A percentile compares a stretch with the other conserved stretches of the same genome.
phyloP scores from a whole-genome alignment of 2,329 filamentous ascomycete species.

The Claviceps sorghi region DNA sequence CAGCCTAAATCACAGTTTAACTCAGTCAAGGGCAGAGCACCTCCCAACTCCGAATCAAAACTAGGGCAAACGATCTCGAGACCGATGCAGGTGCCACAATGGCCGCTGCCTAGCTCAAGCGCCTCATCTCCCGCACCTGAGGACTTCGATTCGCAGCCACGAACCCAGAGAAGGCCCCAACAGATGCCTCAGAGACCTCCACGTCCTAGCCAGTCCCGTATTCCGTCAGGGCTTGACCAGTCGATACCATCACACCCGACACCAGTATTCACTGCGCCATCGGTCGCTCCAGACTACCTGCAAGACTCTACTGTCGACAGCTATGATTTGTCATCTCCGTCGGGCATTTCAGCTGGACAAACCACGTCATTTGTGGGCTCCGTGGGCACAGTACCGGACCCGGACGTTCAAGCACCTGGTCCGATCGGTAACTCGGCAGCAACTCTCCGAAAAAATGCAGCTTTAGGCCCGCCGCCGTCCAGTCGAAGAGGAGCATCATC shows the following conservation, averaged over 20 bases:
- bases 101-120: slow-evolving; percentile 33
- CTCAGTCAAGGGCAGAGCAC: slow-evolving; percentile 9
- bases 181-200: slow-evolving; percentile 42
- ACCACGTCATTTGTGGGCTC: slow-evolving; percentile 39
- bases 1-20: slow-evolving; percentile 7
- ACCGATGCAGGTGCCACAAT: slow-evolving; percentile 38
- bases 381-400: slow-evolving; percentile 43
- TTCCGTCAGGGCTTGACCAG: slow-evolving; percentile 43
- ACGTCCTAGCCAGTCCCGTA: slow-evolving; percentile 42
- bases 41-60: slow-evolving; percentile 12
- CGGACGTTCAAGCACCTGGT: slow-evolving; percentile 39
- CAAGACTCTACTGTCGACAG: slow-evolving; percentile 18
- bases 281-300: slow-evolving; percentile 19
- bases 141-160: slow-evolving; percentile 30
- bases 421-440: slow-evolving; percentile 12
- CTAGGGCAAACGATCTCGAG: slow-evolving; percentile 28
- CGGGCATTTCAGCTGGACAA: slow-evolving; percentile 34
- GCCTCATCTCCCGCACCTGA: slow-evolving; percentile 17
- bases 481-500: slow-evolving; percentile 46
- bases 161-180: slow-evolving; percentile 33
- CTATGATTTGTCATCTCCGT: slow-evolving; percentile 27
- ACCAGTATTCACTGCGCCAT: slow-evolving; percentile 29
- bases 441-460: slow-evolving; percentile 32
- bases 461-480: slow-evolving; percentile 45
- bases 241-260: slow-evolving; percentile 41